Evolutionary conservation across 208 protist species (phyloP), one percentile per base, ranked within the genome.

Genomic region (Leishmania arabica): DNA sequence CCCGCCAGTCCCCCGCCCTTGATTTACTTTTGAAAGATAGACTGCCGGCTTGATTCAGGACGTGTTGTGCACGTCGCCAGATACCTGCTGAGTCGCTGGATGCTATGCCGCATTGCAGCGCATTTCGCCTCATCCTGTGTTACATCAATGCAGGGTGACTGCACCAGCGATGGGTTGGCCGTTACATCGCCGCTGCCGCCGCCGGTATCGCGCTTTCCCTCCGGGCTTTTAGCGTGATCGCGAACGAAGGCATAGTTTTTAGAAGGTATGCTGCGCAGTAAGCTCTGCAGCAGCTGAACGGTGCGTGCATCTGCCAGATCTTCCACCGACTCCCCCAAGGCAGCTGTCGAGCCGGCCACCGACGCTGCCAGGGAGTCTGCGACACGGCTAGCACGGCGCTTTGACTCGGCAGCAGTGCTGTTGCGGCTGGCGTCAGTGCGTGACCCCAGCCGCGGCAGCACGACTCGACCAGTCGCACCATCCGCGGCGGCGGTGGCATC

Each of bases 81-180:
- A 40, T 85, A 82, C 13, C 82, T 79, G 3, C 88, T 31, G 13
- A 91, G 78, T 0, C 83, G 84, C 73, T 87, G 83, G 2, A 87
- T 74, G 81, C 86, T 89, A 6, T 68, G 76, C 45, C 70, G 51
- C 9, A 34, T 75, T 31, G n/a, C 24, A 24, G 78, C 69, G 2
- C 75, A 75, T 64, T 9, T 13, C 34, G 49, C 70, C 47, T 81
- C 66, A 24, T 87, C 77, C 17, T 68, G 49, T 72, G 40, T 51
- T 2, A 74, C 75, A 60, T 72, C 79, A 13, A 17, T 40, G 47
- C 62, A 34, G 7, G 6, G 7, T 3, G 73, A 34, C n/a, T 53
- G 17, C 1, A 19, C 45, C 15, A 75, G 74, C 69, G 72, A 37
- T 13, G 82, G 31, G 37, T 74, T 17, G 34, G 45, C 65, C 37